phyloP scores from a whole-genome alignment of 2,329 filamentous ascomycete genomes.

The Cylindrodendrum hubeiense region DNA sequence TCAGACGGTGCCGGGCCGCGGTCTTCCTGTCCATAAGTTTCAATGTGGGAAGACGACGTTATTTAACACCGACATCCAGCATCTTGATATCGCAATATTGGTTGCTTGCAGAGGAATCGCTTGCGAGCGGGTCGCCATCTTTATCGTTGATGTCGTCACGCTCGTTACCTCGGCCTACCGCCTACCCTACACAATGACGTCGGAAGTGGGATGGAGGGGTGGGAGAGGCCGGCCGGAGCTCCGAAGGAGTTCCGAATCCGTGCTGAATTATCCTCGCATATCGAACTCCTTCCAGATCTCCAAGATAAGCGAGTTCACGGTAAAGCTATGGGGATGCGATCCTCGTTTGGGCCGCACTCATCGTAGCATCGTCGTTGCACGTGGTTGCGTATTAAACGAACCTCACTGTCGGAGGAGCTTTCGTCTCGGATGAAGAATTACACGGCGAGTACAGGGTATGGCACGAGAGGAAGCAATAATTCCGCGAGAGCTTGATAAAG shows the following conservation, averaged over 20 bases:
- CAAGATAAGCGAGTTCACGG: slow-evolving; percentile 13
- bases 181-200: slow-evolving; percentile 8
- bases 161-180: neutral
- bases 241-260: slow-evolving; percentile 5
- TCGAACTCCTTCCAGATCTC: slow-evolving; percentile 5
- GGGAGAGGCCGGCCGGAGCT: slow-evolving; percentile 5
- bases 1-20: slow-evolving; percentile 31
- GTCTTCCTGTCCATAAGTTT: slow-evolving; percentile 1
- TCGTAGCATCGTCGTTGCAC: neutral
- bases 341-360: neutral
- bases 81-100: neutral
- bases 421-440: neutral
- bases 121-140: slow-evolving; percentile 5
- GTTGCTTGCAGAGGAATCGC: neutral
- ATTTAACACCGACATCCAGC: neutral
- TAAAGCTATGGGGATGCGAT: neutral
- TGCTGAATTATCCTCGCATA: slow-evolving; percentile 4
- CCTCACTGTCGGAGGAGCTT: neutral
- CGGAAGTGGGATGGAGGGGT: slow-evolving; percentile 20
- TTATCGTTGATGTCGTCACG: slow-evolving; percentile 20
- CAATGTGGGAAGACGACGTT: no score
- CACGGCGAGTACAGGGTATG: neutral
- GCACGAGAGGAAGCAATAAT: neutral
- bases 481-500: neutral
- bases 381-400: neutral